Evolutionary conservation across 169 alveolate genomes (phyloP).

Genomic region (Eimeria falciformis): DNA sequence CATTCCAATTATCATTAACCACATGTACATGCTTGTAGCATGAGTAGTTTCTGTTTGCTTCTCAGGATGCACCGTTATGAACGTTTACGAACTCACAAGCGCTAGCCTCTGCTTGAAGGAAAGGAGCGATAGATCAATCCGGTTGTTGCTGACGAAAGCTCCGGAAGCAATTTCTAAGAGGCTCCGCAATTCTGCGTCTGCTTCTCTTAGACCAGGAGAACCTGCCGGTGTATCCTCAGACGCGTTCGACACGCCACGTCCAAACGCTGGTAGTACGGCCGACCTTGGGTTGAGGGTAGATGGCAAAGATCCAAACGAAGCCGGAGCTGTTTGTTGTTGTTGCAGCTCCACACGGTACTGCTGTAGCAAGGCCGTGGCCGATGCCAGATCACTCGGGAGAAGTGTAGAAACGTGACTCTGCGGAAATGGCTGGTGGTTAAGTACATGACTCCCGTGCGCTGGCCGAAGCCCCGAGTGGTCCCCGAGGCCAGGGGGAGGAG

Average conservation of each 20-base stretch:
- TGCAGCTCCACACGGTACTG: constrained; percentile 34
- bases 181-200: neutral
- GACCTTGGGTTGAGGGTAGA: neutral
- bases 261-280: neutral
- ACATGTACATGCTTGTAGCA: no score
- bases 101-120: constrained; percentile 12
- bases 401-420: neutral
- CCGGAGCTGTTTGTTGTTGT: neutral
- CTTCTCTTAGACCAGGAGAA: neutral
- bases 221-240: neutral
- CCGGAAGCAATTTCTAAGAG: neutral
- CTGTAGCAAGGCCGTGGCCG: constrained; percentile 16
- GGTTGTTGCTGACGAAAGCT: neutral
- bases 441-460: no score
- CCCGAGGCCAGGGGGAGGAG: constrained; percentile 19
- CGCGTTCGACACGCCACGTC: neutral
- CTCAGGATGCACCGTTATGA: no score
- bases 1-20: no score
- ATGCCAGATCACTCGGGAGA: neutral
- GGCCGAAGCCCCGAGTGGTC: neutral
- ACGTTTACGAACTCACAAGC: neutral
- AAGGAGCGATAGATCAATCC: neutral
- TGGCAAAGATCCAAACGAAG: neutral
- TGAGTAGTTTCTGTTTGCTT: no score
- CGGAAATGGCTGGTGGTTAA: no score